These are phyloP conservation scores for Populus ilicifolia DNA, from an alignment of 345 rosid genomes.

Conservation along the genomic window DNA sequence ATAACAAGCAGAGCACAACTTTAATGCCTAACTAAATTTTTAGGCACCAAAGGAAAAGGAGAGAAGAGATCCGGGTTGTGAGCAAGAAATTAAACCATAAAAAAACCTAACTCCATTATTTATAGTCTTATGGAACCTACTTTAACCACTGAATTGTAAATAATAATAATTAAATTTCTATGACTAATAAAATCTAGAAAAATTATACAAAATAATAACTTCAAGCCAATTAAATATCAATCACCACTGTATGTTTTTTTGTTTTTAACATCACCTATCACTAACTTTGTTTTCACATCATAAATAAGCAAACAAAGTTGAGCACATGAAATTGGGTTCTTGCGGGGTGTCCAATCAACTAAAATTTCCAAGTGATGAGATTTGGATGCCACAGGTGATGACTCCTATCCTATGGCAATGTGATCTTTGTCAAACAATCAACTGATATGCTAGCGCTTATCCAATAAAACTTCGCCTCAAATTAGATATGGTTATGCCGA, in stretches of 20 bases:
- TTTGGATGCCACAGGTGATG: background rate
- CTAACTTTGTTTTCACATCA: background rate
- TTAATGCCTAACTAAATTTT: background rate
- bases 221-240: no score
- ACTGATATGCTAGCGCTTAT: background rate
- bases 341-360: background rate
- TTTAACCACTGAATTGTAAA: background rate
- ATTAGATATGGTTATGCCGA: background rate
- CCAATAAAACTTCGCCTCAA: background rate
- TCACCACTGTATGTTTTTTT: background rate
- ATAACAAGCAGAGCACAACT: background rate
- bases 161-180: no score
- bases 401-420: background rate
- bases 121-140: no score
- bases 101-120: background rate
- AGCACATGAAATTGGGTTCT: background rate
- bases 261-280: background rate
- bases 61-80: background rate
- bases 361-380: conserved; percentile 3
- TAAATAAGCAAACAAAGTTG: background rate
- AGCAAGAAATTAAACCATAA: background rate
- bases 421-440: background rate
- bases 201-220: no score
- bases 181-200: background rate
- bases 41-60: background rate